Evolutionary conservation across 164 flowering plant genomes (phyloP), one percentile per base, ranked within the genome.

Genomic region (grape (Vitis vinifera)): DNA sequence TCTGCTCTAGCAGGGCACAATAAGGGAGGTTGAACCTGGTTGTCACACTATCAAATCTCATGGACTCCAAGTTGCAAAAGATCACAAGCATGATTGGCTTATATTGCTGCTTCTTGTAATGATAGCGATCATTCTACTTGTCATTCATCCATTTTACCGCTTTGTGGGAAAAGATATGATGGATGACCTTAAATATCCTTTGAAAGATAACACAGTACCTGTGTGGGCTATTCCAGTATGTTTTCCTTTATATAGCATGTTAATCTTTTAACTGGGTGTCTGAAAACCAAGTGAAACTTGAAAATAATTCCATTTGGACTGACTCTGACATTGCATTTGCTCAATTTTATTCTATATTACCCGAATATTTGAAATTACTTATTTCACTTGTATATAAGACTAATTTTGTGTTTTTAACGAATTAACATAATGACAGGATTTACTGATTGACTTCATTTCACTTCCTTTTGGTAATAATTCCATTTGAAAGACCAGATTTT

Each of bases 161-260:
- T 93, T 82, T 74, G 94, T 93, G 62, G 92, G 95, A 31, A 71
- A 77, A 78, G 95, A 75, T 55, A 91, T 91, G 97, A 88, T 91
- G 91, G n/a, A 73, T 2, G 95, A 90, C 72, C 91, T 93, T 52
- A 88, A 75, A 63, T 93, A 90, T 68, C 97, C 98, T 11, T 47
- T 87, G 72, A 80, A 93, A 69, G 77, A 68, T 29, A 89, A 90
- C 67, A 91, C 97, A 0, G 89, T 93, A 19, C 98, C 98, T 15
- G 29, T 80, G 0, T 93, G 97, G 98, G 72, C 98, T 63, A 91
- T 93, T 67, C 97, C 95, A n/a, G 98, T 93, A 79, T 87, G 97
- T 84, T 69, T 51, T 68, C 19, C 37, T 37, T 57, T 62, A 31
- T 31, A 31, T 31, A 31, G 44, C 44, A 7, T 31, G 44, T 0